phyloP scores from a whole-genome alignment of 805 yeast genomes.

The Groenewaldozyma tartarivorans region DNA sequence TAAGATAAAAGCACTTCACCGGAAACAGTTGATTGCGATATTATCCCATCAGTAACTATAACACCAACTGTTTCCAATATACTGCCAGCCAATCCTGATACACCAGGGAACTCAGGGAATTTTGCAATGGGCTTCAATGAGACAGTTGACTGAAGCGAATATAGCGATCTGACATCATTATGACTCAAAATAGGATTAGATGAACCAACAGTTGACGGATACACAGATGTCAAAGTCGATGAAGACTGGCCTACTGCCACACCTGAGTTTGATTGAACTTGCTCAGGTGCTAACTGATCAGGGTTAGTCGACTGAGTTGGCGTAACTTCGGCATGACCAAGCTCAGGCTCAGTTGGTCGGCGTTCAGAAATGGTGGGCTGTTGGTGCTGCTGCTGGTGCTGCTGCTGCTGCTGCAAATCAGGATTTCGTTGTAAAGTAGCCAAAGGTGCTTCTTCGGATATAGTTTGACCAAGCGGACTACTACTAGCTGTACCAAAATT shows the following conservation, averaged over 20 bases:
- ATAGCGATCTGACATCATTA: conserved; percentile 15
- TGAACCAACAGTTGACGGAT: too few relatives aligned
- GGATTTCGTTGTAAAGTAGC: conserved; percentile 6
- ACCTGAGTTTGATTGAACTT: conserved; percentile 3
- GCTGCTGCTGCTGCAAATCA: not conserved
- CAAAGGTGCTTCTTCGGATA: conserved; percentile 4
- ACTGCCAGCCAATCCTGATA: conserved; percentile 50
- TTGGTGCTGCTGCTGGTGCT: not conserved
- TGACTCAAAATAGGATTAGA: not conserved
- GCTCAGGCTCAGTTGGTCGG: too few relatives aligned
- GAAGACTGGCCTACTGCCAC: not conserved
- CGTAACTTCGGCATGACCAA: not conserved
- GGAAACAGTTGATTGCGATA: conserved; percentile 49
- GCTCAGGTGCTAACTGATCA: conserved; percentile 3
- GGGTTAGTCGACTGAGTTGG: not conserved
- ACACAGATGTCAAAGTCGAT: not conserved
- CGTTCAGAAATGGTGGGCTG: not conserved
- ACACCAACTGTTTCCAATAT: conserved; percentile 82
- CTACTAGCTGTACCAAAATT: conserved; percentile 5
- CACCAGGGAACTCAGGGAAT: conserved; percentile 23
- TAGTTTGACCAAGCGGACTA: not conserved
- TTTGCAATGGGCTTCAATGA: conserved; percentile 9
- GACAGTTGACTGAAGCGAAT: conserved; percentile 5
- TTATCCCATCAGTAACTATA: conserved; percentile 56
- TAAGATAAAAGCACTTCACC: conserved; percentile 86